Percentiles rank a stretch among this genome's conserved stretches.
phyloP scores from a whole-genome alignment of 495 filamentous ascomycete species.

The Aspergillus coremiiformis region DNA sequence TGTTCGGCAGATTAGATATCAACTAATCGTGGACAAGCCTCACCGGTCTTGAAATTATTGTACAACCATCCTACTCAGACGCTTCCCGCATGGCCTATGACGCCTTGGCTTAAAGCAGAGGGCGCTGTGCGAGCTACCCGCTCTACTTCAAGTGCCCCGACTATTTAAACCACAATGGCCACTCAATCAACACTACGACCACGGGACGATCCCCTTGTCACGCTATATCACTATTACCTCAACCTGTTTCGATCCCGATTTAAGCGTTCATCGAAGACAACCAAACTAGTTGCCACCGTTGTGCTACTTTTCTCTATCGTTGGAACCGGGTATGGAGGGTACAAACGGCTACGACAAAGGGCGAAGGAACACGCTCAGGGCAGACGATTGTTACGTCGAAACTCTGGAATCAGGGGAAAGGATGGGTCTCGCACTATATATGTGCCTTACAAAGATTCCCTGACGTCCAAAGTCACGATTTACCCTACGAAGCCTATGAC shows the following conservation, averaged over 20 bases:
- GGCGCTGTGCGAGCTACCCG: slow-evolving; percentile 1
- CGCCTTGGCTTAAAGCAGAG: slow-evolving; percentile 12
- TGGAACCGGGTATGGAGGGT: slow-evolving; percentile 63
- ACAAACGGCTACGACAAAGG: slow-evolving; percentile 61
- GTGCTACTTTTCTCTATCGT: slow-evolving; percentile 69
- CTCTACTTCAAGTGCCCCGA: neutral
- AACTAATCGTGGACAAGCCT: neutral
- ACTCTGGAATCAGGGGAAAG: slow-evolving; percentile 86
- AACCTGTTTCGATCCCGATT: slow-evolving; percentile 53
- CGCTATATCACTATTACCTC: slow-evolving; percentile 60
- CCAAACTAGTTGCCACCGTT: slow-evolving; percentile 67
- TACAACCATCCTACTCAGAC: too few species aligned
- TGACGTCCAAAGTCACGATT: slow-evolving; percentile 84
- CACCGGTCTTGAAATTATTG: too few species aligned
- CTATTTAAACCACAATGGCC: slow-evolving; percentile 53
- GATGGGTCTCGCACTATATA: slow-evolving; percentile 92
- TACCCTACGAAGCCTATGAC: slow-evolving; percentile 87
- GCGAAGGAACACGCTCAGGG: slow-evolving; percentile 74
- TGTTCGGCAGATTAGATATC: slow-evolving; percentile 1
- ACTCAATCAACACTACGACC: slow-evolving; percentile 75
- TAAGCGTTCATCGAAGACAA: slow-evolving; percentile 54
- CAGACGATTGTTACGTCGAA: slow-evolving; percentile 70
- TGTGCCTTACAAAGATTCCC: slow-evolving; percentile 76
- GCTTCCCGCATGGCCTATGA: slow-evolving; percentile 15
- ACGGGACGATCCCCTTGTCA: slow-evolving; percentile 60